phyloP scores from a whole-genome alignment of 768 basidiomycete species.

The Tulasnella sp. region DNA sequence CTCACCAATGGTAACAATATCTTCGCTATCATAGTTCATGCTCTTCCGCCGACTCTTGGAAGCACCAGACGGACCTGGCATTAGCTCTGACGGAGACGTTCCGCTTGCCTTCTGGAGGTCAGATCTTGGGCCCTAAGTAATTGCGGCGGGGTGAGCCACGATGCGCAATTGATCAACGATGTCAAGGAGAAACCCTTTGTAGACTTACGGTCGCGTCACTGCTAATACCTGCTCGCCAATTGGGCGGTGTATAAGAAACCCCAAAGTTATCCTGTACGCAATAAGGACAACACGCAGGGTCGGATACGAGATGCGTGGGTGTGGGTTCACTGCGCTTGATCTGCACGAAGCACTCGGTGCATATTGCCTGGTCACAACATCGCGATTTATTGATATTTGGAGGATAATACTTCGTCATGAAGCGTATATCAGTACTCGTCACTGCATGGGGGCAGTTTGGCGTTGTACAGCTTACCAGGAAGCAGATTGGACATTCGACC shows the following conservation, averaged over 20 bases:
- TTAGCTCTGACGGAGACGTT: neutral
- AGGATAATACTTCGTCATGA: constrained; percentile 72
- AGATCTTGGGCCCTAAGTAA: constrained; percentile 28
- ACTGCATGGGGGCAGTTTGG: neutral
- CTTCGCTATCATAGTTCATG: constrained; percentile 72
- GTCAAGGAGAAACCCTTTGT: neutral
- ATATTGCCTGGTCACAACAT: constrained; percentile 97
- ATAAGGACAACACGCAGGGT: constrained; percentile 94
- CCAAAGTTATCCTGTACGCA: constrained; percentile 98
- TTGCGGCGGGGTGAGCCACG: neutral
- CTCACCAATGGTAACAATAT: constrained; percentile 84
- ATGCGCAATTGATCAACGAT: neutral
- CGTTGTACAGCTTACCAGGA: constrained; percentile 53
- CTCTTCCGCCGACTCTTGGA: constrained; percentile 59
- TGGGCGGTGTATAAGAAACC: constrained; percentile 71
- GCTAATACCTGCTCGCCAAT: constrained; percentile 71
- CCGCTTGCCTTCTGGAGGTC: constrained; percentile 5
- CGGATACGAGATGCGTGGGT: constrained; percentile 87
- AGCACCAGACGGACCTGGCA: constrained; percentile 6
- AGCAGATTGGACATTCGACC: constrained; percentile 95
- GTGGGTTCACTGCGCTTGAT: constrained; percentile 96
- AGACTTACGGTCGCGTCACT: constrained; percentile 54
- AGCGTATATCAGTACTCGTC: neutral
- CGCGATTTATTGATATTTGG: constrained; percentile 93
- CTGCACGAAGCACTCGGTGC: constrained; percentile 98